phyloP scores from a whole-genome alignment of 208 protist genomes.

The Tetramitus jugosus region DNA sequence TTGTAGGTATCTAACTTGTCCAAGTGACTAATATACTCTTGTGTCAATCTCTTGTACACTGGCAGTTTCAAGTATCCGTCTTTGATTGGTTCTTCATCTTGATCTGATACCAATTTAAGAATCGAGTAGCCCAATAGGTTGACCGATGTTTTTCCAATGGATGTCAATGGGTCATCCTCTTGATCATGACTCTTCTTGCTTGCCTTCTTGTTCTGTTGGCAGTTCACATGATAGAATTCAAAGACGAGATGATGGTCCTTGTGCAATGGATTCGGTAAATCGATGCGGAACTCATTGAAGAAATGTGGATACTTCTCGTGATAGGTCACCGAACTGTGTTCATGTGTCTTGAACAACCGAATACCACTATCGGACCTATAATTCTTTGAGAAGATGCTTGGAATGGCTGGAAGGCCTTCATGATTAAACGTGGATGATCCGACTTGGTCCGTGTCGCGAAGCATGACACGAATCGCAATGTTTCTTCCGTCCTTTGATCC shows the following conservation, averaged over 20 bases:
- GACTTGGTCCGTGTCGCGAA: not conserved
- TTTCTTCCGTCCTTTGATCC: not conserved
- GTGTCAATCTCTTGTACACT: not conserved
- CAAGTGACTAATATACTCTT: not conserved
- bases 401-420: no score
- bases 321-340: not conserved
- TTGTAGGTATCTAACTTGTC: not conserved
- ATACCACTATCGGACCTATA: no score
- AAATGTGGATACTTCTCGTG: constrained; percentile 3
- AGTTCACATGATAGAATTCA: constrained; percentile 11
- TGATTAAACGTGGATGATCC: no score
- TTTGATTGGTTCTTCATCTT: not conserved
- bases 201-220: not conserved
- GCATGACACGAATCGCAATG: not conserved
- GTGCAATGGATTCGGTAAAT: not conserved
- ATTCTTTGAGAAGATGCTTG: no score
- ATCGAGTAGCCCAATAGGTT: not conserved
- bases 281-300: constrained; percentile 12
- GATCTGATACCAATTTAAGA: not conserved
- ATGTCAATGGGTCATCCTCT: no score
- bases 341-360: no score
- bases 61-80: constrained; percentile 4
- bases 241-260: constrained; percentile 18
- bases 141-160: not conserved
- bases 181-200: not conserved